Percentiles rank a stretch among this genome's conserved stretches.
Evolutionary conservation across 75 land plant species (phyloP).

Genomic region (Azolla pinnata): DNA sequence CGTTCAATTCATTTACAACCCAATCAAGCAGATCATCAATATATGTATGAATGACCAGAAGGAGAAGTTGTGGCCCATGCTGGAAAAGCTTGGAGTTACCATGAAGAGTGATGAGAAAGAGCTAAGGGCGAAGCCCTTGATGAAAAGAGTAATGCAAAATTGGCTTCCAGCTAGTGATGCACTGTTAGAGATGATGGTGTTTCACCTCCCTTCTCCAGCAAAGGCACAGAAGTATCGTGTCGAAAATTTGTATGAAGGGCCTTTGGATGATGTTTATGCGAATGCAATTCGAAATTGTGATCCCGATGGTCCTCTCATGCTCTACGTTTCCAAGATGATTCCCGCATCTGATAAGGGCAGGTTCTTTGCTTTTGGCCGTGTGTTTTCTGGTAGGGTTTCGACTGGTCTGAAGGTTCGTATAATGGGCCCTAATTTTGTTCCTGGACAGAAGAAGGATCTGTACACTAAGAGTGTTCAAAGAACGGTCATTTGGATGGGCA

Average conservation of each 20-base stretch:
- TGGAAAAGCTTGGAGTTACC: constrained; percentile 47
- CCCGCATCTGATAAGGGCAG: constrained; percentile 60
- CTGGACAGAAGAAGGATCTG: constrained; percentile 34
- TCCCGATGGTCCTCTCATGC: constrained; percentile 56
- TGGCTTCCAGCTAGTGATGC: constrained; percentile 79
- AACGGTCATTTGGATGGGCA: constrained; percentile 43
- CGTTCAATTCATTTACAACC: constrained; percentile 47
- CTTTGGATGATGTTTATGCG: constrained; percentile 40
- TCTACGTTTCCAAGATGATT: constrained; percentile 69
- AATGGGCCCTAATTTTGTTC: constrained; percentile 21
- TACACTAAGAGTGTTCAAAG: constrained; percentile 31
- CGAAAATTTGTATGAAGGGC: constrained; percentile 78
- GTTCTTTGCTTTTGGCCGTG: constrained; percentile 46
- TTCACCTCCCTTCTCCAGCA: constrained; percentile 64
- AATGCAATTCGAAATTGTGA: constrained; percentile 55
- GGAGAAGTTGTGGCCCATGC: constrained; percentile 90
- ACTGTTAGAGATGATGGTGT: constrained; percentile 78
- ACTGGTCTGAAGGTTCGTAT: constrained; percentile 18
- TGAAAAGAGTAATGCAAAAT: constrained; percentile 83
- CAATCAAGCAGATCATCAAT: constrained; percentile 75
- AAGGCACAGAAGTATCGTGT: constrained; percentile 76
- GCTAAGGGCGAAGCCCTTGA: constrained; percentile 41
- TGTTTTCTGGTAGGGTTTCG: constrained; percentile 22
- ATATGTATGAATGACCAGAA: constrained; percentile 89
- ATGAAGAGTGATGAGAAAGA: constrained; percentile 78